Conservation (phyloP, 306 rosid species). For the Trifolium subterraneum region DNA sequence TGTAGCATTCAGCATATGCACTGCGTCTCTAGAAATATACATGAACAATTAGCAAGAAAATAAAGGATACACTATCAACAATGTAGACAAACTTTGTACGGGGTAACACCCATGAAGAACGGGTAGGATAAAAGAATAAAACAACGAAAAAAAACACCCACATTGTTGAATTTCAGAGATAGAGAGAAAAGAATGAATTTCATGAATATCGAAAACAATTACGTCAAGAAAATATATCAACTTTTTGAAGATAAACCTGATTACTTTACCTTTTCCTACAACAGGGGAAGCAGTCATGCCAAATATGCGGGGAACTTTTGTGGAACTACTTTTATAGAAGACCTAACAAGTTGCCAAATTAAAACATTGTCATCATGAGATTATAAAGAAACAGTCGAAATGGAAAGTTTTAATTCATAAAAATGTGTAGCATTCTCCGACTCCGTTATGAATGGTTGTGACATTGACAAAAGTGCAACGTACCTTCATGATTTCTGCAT, state of each 20-base stretch:
- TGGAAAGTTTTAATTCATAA: constrained; percentile 27
- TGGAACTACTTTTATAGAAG: constrained; percentile 52
- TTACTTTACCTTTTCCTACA: constrained; percentile 82
- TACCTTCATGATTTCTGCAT: constrained; percentile 92
- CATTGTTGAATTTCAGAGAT: neutral
- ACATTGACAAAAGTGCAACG: constrained; percentile 41
- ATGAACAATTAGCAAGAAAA: constrained; percentile 8
- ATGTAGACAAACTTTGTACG: constrained; percentile 16
- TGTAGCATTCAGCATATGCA: constrained; percentile 21
- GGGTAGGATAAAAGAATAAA: neutral
- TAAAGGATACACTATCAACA: constrained; percentile 20
- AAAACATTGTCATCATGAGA: constrained; percentile 37
- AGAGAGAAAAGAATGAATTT: neutral
- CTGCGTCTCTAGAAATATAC: constrained; percentile 1
- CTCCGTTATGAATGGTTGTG: constrained; percentile 3
- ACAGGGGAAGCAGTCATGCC: constrained; percentile 99
- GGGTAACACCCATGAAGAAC: constrained; percentile 25
- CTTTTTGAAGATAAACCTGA: constrained; percentile 23
- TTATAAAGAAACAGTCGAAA: constrained; percentile 10
- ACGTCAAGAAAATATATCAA: constrained; percentile 1
- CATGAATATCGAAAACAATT: constrained; percentile 20
- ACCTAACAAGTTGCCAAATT: constrained; percentile 52
- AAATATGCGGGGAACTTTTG: constrained; percentile 83
- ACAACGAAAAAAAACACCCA: neutral
- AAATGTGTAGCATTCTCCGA: constrained; percentile 28